Evolutionary conservation across 2,329 filamentous ascomycete species (phyloP).

Genomic region (Lithohypha guttulata): DNA sequence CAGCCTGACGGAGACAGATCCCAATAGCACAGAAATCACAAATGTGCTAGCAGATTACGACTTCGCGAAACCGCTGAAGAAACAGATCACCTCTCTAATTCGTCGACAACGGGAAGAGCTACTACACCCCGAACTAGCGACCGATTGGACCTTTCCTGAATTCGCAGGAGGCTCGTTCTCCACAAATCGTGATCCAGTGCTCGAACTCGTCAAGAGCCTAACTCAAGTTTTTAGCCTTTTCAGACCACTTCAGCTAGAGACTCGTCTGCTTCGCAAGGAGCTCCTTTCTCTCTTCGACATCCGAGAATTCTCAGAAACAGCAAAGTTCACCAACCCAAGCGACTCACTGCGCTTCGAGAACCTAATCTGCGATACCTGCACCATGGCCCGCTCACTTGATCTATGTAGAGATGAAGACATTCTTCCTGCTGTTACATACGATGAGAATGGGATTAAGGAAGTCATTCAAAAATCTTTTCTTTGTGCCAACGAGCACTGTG

Average conservation of each 20-base stretch:
- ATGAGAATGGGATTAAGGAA: conserved; percentile 19
- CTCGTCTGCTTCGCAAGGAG: conserved; percentile 77
- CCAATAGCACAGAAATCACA: conserved; percentile 46
- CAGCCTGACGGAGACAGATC: conserved; percentile 43
- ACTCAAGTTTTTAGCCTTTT: conserved; percentile 89
- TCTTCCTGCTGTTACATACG: conserved; percentile 42
- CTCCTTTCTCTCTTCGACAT: conserved; percentile 84
- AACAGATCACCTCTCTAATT: conserved; percentile 73
- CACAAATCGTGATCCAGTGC: conserved; percentile 53
- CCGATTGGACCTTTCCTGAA: conserved; percentile 74
- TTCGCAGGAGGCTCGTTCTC: conserved; percentile 39
- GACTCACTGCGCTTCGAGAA: conserved; percentile 62
- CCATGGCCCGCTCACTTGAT: conserved; percentile 77
- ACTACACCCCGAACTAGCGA: conserved; percentile 74
- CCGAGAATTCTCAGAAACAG: conserved; percentile 81
- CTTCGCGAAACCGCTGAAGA: conserved; percentile 83
- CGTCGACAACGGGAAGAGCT: conserved; percentile 79
- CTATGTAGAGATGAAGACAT: conserved; percentile 83
- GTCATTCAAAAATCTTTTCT: conserved; percentile 49
- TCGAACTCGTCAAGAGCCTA: conserved; percentile 84
- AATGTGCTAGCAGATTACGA: conserved; percentile 60
- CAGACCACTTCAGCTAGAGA: conserved; percentile 55
- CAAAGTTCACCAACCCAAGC: conserved; percentile 77
- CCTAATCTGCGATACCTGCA: conserved; percentile 82
- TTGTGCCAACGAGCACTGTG: conserved; percentile 57